Conservation (phyloP, 441 rosid genomes). For the Macaranga tanarius region DNA sequence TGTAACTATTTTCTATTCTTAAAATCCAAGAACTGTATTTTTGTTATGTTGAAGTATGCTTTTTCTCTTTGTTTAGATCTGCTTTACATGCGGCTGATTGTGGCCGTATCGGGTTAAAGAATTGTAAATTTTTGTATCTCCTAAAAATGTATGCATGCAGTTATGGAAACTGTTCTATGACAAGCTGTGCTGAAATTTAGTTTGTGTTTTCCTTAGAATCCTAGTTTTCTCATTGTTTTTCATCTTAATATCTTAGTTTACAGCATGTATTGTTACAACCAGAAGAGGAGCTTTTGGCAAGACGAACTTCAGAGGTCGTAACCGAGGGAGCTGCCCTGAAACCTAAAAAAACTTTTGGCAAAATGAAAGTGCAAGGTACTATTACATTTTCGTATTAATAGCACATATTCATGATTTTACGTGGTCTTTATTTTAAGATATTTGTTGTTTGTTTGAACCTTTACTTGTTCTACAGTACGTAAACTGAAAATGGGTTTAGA, state of each 20-base stretch:
- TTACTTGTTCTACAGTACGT: slow-evolving; percentile 51
- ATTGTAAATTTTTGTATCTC: not conserved
- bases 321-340: slow-evolving; percentile 62
- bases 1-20: not conserved
- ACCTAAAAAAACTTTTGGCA: slow-evolving; percentile 63
- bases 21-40: not conserved
- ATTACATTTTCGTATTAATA: slow-evolving; percentile 7
- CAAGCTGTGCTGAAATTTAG: not conserved
- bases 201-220: not conserved
- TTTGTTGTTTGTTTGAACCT: slow-evolving; percentile 17
- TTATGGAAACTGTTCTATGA: not conserved
- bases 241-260: slow-evolving; percentile 37
- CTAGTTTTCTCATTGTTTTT: slow-evolving; percentile 22
- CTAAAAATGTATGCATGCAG: not conserved
- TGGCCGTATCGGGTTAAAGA: not conserved
- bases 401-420: slow-evolving; percentile 13
- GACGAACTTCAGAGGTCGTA: slow-evolving; percentile 50
- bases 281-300: slow-evolving; percentile 82
- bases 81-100: not conserved
- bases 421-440: slow-evolving; percentile 11
- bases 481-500: slow-evolving; percentile 75
- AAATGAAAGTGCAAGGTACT: slow-evolving; percentile 83
- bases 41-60: not conserved
- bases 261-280: slow-evolving; percentile 74
- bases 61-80: not conserved